A percentile compares a stretch with the other conserved stretches of the same genome.
These are phyloP conservation scores for Neofusicoccum umdonicola DNA, from an alignment of 2,329 filamentous ascomycete genomes.

Conservation along the genomic window DNA sequence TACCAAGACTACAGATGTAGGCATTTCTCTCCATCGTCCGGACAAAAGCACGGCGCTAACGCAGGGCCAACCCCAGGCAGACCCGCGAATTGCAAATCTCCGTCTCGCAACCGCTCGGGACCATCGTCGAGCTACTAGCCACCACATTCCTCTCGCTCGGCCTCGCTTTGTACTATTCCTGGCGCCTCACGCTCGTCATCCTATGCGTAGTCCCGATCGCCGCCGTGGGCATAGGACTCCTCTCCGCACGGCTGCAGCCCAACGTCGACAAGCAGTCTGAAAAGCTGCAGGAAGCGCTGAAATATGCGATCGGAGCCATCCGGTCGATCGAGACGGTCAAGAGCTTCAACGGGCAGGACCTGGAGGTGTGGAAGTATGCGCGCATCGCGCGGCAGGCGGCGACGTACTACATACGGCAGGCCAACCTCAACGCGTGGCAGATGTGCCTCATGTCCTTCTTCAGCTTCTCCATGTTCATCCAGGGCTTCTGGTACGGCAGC, in stretches of 20 bases:
- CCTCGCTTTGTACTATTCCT: conserved; percentile 76
- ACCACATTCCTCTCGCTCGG: conserved; percentile 64
- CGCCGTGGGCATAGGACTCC: conserved; percentile 56
- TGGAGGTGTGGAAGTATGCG: conserved; percentile 67
- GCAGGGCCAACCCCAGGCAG: conserved; percentile 56
- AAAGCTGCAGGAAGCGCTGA: conserved; percentile 68
- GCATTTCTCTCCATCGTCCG: conserved; percentile 27
- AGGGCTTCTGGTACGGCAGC: conserved; percentile 87
- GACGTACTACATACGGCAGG: conserved; percentile 64
- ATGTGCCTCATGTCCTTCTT: conserved; percentile 72
- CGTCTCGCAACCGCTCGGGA: conserved; percentile 75
- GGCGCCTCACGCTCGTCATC: conserved; percentile 79
- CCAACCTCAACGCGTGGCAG: conserved; percentile 67
- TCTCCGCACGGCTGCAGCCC: conserved; percentile 61
- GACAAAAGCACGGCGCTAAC: background rate
- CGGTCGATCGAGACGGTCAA: conserved; percentile 82
- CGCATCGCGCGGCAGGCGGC: conserved; percentile 58
- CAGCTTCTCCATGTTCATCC: conserved; percentile 74
- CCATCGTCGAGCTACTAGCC: conserved; percentile 63
- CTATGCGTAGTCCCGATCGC: conserved; percentile 71
- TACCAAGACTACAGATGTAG: conserved; percentile 72
- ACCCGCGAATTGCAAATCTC: conserved; percentile 78
- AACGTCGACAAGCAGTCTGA: conserved; percentile 68
- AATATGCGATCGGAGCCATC: conserved; percentile 67
- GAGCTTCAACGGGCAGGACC: conserved; percentile 71